Evolutionary conservation across 495 filamentous ascomycete genomes (phyloP), one percentile per base, ranked within the genome.

Genomic region (Antarctomyces pellizariae): DNA sequence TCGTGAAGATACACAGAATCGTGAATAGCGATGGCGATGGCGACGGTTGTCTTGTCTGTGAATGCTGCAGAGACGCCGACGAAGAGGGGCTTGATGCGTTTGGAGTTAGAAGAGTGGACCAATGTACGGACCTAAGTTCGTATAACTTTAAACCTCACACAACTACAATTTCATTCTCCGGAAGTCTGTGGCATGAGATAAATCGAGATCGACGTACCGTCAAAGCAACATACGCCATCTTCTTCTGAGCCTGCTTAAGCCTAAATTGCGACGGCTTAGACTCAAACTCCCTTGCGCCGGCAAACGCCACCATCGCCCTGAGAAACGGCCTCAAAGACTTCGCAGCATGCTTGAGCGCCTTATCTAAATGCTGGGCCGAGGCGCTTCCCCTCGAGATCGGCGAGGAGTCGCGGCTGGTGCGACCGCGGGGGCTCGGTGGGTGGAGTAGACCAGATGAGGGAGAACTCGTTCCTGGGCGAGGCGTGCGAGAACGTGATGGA

Each of bases 1-100:
- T 86, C 78, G 18, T 78, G 53, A 12, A 75, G 58, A 39, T 90
- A 90, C 0, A 71, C 71, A 3, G 66, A 59, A 45, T 89, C 77
- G 36, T 80, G 75, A 31, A 75, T 62, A 3, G 71, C 71, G 25
- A 84, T 46, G 3, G 69, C 67, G 10, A 77, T 51, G 0, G 58
- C 54, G 2, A 64, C 52, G 0, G 53, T 52, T 18, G 56, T 45
- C 17, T 59, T 36, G 16, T 63, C 51, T 2, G 55, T 46, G 12
- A 57, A 52, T 10, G 54, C 53, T 16, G 52, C 54, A 1, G 72
- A 67, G 15, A 72, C 52, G 20, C 73, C 72, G 13, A 60, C 56
- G 32, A 67, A 79, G 13, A 75, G 57, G 5, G 56, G 61, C 71
- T 77, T 48, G 16, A 48, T 43, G 21, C 5, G 17, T 18, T 28